These are phyloP conservation scores for Metarhizium brunneum DNA, from an alignment of 2,329 filamentous ascomycete species.

Conservation along the genomic window DNA sequence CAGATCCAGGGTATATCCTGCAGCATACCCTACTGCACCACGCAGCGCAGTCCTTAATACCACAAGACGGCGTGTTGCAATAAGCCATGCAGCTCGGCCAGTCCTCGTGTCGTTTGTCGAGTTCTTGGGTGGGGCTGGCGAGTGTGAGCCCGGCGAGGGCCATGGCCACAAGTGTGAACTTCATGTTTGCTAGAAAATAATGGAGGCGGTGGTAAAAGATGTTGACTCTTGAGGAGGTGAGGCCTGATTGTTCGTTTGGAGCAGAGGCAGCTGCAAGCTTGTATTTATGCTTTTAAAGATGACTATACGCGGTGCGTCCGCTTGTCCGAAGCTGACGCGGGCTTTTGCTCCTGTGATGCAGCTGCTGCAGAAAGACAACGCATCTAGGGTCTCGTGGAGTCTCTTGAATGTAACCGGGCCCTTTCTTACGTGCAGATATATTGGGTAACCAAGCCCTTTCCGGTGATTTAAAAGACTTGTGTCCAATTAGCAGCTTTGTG, in stretches of 20 bases:
- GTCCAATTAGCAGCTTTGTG: neutral
- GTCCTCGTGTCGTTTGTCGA: slow-evolving; percentile 7
- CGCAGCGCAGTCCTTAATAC: slow-evolving; percentile 1
- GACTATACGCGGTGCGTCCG: neutral
- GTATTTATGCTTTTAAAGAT: neutral
- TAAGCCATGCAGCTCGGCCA: slow-evolving; percentile 2
- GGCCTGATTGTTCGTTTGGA: neutral
- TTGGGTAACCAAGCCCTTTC: neutral
- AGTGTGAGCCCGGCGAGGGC: slow-evolving; percentile 1
- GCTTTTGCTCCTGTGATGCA: neutral
- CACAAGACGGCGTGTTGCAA: slow-evolving; percentile 5
- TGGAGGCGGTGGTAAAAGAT: neutral
- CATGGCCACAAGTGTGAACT: slow-evolving; percentile 5
- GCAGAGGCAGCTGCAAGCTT: neutral
- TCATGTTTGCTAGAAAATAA: neutral
- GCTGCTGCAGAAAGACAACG: neutral
- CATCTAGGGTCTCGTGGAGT: neutral
- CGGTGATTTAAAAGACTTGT: neutral
- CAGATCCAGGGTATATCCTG: neutral
- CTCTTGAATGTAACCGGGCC: neutral
- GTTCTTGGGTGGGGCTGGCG: slow-evolving; percentile 4
- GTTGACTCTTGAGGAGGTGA: neutral
- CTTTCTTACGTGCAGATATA: neutral
- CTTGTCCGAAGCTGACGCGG: neutral
- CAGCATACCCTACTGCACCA: slow-evolving; percentile 4